Base-by-base conservation (phyloP, 2,329 filamentous ascomycete genomes). In the Ophiostoma ulmi region DNA sequence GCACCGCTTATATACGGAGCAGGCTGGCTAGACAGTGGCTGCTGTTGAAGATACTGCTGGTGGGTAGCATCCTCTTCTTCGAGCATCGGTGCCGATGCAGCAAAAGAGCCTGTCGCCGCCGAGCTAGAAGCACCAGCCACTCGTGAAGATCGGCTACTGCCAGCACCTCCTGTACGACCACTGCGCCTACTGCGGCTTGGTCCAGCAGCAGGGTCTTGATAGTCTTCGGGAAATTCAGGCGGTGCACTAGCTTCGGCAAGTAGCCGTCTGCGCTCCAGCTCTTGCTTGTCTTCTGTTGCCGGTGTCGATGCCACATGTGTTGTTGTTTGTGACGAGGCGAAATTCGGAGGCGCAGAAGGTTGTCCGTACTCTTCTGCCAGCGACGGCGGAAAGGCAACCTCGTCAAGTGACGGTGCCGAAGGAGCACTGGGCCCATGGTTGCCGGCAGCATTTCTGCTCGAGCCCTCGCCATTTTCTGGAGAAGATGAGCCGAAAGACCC, bases 251-350 rank as follows among this genome's bases (percentile, higher is more conserved):
- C 87, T 75, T 90, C 85, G 69, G 83, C 81, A 72, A 91, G 81
- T n/a, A 92, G 78, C 52, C 89, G 83, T 70, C 82, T 85, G 26
- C 88, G 83, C 77, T 94, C 91, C 7, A 93, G 81, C 77, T 96
- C 92, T 75, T 90, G 88, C 78, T 96, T 95, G 78, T 96, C 94
- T 70, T 95, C 63, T n/a, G 63, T 39, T 8, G 61, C 61, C 91
- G 17, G 80, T 82, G 80, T 73, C 31, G 77, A 73, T 5, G 74
- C 52, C 14, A 58, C 36, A 13, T 55, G 36, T 10, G 39, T 17
- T 22, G 36, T n/a, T n/a, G 35, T 10, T n/a, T 65, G 35, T 6
- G 20, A 17, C 35, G 63, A 65, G 17, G 63, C 48, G 41, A 69
- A 69, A 58, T 63, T 39, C 17, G 55, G 58, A n/a, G 38, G 38